Evolutionary conservation across 768 basidiomycete species (phyloP).

Genomic region (Tricholoma terreum): DNA sequence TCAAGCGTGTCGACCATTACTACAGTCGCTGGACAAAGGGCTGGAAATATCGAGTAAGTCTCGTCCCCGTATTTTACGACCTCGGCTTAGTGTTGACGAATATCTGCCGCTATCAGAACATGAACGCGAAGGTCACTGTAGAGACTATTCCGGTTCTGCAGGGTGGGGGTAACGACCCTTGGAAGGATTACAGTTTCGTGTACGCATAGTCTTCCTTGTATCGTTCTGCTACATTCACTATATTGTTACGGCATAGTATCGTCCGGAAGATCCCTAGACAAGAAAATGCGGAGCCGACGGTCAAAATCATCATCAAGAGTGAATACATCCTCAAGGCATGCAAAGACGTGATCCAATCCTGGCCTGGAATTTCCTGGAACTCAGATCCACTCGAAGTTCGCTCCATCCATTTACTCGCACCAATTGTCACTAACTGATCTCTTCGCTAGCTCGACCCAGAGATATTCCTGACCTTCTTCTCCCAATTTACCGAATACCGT

Average conservation of each 20-base stretch:
- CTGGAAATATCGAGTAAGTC: slow-evolving; percentile 53
- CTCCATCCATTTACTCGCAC: background rate
- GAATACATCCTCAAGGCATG: slow-evolving; percentile 54
- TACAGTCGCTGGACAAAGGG: slow-evolving; percentile 53
- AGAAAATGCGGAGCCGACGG: slow-evolving; percentile 40
- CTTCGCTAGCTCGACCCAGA: slow-evolving; percentile 49
- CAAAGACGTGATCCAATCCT: slow-evolving; percentile 53
- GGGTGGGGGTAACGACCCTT: too few species aligned
- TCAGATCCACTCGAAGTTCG: slow-evolving; percentile 52
- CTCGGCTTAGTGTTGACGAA: background rate
- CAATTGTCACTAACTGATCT: background rate
- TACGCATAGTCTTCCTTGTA: slow-evolving; percentile 21
- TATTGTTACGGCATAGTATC: slow-evolving; percentile 30
- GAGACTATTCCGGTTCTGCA: too few species aligned
- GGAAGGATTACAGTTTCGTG: slow-evolving; percentile 59
- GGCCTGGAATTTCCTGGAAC: slow-evolving; percentile 63
- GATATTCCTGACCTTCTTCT: slow-evolving; percentile 51
- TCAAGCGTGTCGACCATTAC: slow-evolving; percentile 60
- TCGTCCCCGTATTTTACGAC: background rate
- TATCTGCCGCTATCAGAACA: too few species aligned
- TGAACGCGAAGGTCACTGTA: too few species aligned
- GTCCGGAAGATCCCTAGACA: slow-evolving; percentile 47
- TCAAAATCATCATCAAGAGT: slow-evolving; percentile 58
- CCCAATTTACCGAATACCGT: slow-evolving; percentile 42
- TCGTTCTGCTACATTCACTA: background rate